Evolutionary conservation across 306 rosid species (phyloP).

Genomic region (Ochetophila trinervis): DNA sequence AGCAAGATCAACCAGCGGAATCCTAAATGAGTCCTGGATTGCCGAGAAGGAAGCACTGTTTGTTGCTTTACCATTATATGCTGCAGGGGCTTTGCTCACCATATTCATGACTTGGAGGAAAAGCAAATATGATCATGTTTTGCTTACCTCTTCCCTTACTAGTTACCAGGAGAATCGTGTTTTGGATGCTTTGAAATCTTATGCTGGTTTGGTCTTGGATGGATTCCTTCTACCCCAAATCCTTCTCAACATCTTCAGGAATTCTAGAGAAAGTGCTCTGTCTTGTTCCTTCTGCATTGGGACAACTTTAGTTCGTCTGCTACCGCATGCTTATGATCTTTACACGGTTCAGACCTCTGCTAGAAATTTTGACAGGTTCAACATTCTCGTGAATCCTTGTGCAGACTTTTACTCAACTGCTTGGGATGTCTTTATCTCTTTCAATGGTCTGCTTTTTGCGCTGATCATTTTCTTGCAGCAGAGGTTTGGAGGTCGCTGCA

Average conservation of each 20-base stretch:
- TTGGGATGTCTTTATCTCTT: conserved; percentile 49
- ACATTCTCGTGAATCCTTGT: conserved; percentile 41
- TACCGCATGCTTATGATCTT: conserved; percentile 64
- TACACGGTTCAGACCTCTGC: conserved; percentile 29
- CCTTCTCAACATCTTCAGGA: conserved; percentile 29
- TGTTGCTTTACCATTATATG: conserved; percentile 25
- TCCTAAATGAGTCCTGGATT: conserved; percentile 25
- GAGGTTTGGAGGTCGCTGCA: conserved; percentile 39
- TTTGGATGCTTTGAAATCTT: conserved; percentile 14
- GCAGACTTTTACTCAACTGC: conserved; percentile 44
- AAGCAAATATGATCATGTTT: conserved; percentile 26
- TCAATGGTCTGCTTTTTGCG: conserved; percentile 43
- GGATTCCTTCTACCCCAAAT: conserved; percentile 67
- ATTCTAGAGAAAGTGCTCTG: conserved; percentile 33
- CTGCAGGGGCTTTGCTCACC: neutral
- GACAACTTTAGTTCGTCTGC: conserved; percentile 46
- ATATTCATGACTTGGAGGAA: conserved; percentile 21
- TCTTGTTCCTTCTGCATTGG: conserved; percentile 48
- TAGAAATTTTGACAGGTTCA: conserved; percentile 6
- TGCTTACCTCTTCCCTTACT: conserved; percentile 21
- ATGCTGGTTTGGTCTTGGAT: conserved; percentile 34
- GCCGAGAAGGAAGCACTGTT: conserved; percentile 41
- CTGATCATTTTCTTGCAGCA: conserved; percentile 55
- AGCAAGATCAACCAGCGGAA: conserved; percentile 35
- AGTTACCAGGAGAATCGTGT: conserved; percentile 23